Conservation (phyloP, 306 rosid species). For the Sicyos baderoa region DNA sequence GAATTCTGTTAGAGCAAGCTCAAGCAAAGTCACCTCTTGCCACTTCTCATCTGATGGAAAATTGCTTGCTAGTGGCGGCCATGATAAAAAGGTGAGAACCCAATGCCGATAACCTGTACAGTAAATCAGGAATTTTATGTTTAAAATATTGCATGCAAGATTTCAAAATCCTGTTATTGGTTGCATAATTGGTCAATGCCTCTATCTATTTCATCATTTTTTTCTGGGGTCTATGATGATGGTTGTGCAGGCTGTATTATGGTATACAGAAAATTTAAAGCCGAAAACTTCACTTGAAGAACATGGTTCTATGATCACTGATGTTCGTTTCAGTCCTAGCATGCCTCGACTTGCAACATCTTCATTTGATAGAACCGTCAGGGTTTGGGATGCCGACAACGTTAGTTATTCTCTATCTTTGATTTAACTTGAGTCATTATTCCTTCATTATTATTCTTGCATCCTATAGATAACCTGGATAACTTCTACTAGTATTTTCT, state of each 20-base stretch:
- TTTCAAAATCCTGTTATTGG: not conserved
- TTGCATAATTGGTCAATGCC: not conserved
- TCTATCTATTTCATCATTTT: not conserved
- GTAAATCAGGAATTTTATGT: not conserved
- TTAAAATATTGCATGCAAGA: not conserved
- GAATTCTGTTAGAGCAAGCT: conserved; percentile 62
- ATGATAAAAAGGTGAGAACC: conserved; percentile 75
- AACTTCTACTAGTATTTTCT: not conserved
- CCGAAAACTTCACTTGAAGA: conserved; percentile 68
- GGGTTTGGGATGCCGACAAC: conserved; percentile 98
- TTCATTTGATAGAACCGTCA: conserved; percentile 87
- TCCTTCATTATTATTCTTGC: not conserved
- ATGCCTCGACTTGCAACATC: conserved; percentile 86
- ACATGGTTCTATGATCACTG: conserved; percentile 72
- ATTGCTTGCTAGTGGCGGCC: conserved; percentile 93
- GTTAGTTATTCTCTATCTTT: conserved; percentile 40
- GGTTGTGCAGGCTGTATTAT: conserved; percentile 65
- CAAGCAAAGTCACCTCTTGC: conserved; percentile 73
- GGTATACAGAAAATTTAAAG: conserved; percentile 76
- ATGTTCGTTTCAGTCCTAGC: conserved; percentile 93
- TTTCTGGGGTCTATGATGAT: conserved; percentile 19
- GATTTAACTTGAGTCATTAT: not conserved
- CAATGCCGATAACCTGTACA: not conserved
- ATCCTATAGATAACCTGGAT: not conserved
- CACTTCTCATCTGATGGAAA: conserved; percentile 99